Conservation (phyloP, 225 moss, liverwort and hornwort genomes). For the Antitrichia curtipendula region DNA sequence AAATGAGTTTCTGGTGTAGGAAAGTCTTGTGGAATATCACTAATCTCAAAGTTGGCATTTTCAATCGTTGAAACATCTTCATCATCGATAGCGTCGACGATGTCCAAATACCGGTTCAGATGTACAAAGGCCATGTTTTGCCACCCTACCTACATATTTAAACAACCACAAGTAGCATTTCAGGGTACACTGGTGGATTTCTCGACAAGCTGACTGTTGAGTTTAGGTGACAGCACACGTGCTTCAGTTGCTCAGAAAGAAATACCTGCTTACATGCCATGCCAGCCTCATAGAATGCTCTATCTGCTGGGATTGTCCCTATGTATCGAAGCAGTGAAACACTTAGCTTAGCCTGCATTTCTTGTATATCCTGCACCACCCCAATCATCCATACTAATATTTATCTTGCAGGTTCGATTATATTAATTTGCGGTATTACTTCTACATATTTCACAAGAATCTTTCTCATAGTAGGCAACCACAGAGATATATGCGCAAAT, state of each 20-base stretch:
- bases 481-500: neutral
- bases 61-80: slow-evolving; percentile 25
- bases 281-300: slow-evolving; percentile 91
- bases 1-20: slow-evolving; percentile 59
- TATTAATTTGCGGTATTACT: neutral
- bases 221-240: neutral
- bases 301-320: slow-evolving; percentile 65
- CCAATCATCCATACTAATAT: neutral
- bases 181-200: neutral
- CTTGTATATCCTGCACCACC: slow-evolving; percentile 51
- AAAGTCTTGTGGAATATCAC: slow-evolving; percentile 71
- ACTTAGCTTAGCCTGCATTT: slow-evolving; percentile 68
- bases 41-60: slow-evolving; percentile 46
- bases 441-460: neutral
- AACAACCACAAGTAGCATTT: neutral
- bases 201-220: neutral
- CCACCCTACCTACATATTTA: slow-evolving; percentile 69
- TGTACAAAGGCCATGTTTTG: slow-evolving; percentile 80
- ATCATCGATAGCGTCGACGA: slow-evolving; percentile 76
- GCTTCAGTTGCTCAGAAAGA: neutral
- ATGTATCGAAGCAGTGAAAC: slow-evolving; percentile 68
- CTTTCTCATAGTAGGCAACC: neutral
- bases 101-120: slow-evolving; percentile 80
- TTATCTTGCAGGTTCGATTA: neutral
- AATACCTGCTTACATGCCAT: slow-evolving; percentile 79